Evolutionary conservation across 2,329 filamentous ascomycete genomes (phyloP).

Genomic region (Aspergillus bombycis): DNA sequence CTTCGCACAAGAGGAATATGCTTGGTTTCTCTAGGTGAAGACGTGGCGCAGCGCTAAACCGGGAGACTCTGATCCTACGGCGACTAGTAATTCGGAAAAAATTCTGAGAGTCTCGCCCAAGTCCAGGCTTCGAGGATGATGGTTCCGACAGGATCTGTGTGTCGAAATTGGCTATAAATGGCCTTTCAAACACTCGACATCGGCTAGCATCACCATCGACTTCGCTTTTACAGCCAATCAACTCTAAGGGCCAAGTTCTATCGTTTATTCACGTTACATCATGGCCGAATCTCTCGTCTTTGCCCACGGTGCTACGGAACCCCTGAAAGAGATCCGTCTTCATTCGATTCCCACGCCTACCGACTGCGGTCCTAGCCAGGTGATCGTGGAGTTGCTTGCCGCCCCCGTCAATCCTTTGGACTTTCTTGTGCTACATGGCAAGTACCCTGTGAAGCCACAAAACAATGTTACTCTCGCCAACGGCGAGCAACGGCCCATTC

Average conservation of each 20-base stretch:
- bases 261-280: background rate
- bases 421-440: background rate
- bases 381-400: background rate
- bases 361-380: background rate
- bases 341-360: background rate
- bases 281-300: background rate
- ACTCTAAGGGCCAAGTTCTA: background rate
- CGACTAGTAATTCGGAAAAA: too few species aligned
- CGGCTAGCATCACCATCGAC: too few species aligned
- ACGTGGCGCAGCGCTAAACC: background rate
- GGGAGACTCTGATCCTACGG: too few species aligned
- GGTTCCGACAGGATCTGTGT: too few species aligned
- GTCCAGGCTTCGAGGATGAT: too few species aligned
- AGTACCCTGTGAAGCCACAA: background rate
- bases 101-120: too few species aligned
- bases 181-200: too few species aligned
- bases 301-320: background rate
- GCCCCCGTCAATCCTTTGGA: background rate
- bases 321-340: background rate
- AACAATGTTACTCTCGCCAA: background rate
- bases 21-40: background rate
- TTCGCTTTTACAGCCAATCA: background rate
- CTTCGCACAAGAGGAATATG: background rate
- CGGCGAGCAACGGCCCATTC: background rate
- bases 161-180: too few species aligned